phyloP scores from a whole-genome alignment of 176 grass and related monocot genomes.

The Leersia perrieri region DNA sequence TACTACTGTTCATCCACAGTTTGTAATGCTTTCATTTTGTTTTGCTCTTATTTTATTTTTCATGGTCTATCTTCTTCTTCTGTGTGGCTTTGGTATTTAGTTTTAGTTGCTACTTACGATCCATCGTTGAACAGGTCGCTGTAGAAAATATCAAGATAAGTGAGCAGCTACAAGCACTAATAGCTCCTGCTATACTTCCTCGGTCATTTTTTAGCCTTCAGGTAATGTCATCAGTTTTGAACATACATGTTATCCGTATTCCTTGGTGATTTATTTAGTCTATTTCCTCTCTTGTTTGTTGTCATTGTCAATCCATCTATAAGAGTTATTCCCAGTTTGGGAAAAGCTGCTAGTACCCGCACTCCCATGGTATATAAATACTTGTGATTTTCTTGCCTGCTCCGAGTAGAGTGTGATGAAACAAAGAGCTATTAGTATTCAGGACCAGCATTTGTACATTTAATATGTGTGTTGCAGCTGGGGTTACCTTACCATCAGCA shows the following conservation, averaged over 20 bases:
- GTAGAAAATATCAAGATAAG: slow-evolving; percentile 88
- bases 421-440: background rate
- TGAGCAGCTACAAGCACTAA: slow-evolving; percentile 79
- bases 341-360: background rate
- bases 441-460: background rate
- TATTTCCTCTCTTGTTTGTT: background rate
- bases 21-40: background rate
- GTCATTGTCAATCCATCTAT: background rate
- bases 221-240: slow-evolving; percentile 33
- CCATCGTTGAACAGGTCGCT: slow-evolving; percentile 49
- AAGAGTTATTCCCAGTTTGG: background rate
- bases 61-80: background rate
- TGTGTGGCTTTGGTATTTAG: background rate
- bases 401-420: background rate
- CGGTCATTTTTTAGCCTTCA: slow-evolving; percentile 82
- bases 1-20: background rate
- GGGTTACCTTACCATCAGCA: background rate
- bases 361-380: background rate
- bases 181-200: slow-evolving; percentile 95
- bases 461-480: background rate
- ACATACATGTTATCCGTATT: background rate
- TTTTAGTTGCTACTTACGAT: slow-evolving; percentile 11
- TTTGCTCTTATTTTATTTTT: background rate
- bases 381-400: background rate
- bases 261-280: background rate